These are phyloP conservation scores for Ceratocystis papillata DNA, from an alignment of 2,329 filamentous ascomycete species.

Conservation along the genomic window DNA sequence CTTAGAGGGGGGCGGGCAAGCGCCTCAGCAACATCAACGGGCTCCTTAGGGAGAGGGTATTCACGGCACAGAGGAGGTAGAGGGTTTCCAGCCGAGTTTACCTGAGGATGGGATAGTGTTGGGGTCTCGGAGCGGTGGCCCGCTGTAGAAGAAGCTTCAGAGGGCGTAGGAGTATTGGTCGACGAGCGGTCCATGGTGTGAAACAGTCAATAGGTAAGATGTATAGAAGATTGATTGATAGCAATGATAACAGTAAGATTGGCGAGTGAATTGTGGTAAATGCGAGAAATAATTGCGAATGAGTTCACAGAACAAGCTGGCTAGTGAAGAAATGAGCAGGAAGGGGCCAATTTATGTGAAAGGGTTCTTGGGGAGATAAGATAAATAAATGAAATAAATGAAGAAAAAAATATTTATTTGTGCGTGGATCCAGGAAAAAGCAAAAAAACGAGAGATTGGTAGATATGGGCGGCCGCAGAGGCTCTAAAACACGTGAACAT, in stretches of 20 bases:
- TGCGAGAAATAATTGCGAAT: neutral
- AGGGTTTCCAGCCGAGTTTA: slow-evolving; percentile 27
- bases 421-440: neutral
- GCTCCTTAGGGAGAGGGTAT: slow-evolving; percentile 35
- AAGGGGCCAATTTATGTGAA: neutral
- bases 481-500: neutral
- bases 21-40: slow-evolving; percentile 36
- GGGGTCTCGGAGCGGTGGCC: slow-evolving; percentile 7
- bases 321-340: neutral
- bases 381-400: neutral
- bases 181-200: slow-evolving; percentile 13
- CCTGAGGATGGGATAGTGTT: neutral
- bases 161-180: slow-evolving; percentile 22
- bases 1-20: slow-evolving; percentile 37
- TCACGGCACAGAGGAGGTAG: slow-evolving; percentile 32
- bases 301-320: neutral
- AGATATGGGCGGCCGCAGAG: neutral
- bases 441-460: neutral
- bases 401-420: neutral
- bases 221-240: no score
- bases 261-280: neutral
- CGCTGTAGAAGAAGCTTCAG: slow-evolving; percentile 14
- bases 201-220: no score
- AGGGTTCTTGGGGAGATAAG: neutral
- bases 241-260: no score